phyloP scores from a whole-genome alignment of 1,139 yeast species.

The Taphrina wiesneri region DNA sequence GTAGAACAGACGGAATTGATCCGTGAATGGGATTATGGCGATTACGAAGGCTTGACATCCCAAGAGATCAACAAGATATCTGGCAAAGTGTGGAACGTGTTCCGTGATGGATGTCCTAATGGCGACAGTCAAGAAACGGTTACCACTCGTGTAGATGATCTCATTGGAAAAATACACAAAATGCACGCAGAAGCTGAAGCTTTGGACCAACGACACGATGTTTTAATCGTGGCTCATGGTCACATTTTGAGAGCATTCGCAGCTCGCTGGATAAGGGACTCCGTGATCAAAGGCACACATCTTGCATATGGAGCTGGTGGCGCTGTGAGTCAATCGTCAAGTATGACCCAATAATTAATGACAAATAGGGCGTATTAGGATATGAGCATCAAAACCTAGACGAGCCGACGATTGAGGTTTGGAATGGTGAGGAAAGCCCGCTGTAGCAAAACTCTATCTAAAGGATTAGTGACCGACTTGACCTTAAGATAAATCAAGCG shows the following conservation, averaged over 20 bases:
- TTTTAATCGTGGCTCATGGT: slow-evolving; percentile 87
- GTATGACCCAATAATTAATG: neutral
- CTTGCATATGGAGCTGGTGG: slow-evolving; percentile 93
- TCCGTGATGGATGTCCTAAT: slow-evolving; percentile 90
- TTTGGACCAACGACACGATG: slow-evolving; percentile 62
- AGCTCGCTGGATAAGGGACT: slow-evolving; percentile 75
- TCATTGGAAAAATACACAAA: slow-evolving; percentile 57
- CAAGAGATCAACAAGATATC: slow-evolving; percentile 64
- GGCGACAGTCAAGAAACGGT: slow-evolving; percentile 74
- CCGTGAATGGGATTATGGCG: slow-evolving; percentile 95
- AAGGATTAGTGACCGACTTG: neutral
- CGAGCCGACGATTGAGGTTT: slow-evolving; percentile 49
- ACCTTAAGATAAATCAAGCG: neutral
- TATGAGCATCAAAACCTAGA: slow-evolving; percentile 81
- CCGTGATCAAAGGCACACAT: slow-evolving; percentile 66
- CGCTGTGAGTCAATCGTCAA: slow-evolving; percentile 52
- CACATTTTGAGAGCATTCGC: slow-evolving; percentile 88
- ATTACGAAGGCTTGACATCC: slow-evolving; percentile 81
- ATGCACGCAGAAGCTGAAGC: slow-evolving; percentile 64
- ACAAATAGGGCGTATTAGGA: slow-evolving; percentile 62
- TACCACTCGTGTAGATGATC: slow-evolving; percentile 65
- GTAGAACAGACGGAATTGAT: slow-evolving; percentile 57
- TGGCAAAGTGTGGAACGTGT: slow-evolving; percentile 78
- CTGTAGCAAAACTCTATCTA: neutral
- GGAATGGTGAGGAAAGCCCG: slow-evolving; percentile 1